Conservation (phyloP, 2,329 filamentous ascomycete species). For the Thyridium curvatum region DNA sequence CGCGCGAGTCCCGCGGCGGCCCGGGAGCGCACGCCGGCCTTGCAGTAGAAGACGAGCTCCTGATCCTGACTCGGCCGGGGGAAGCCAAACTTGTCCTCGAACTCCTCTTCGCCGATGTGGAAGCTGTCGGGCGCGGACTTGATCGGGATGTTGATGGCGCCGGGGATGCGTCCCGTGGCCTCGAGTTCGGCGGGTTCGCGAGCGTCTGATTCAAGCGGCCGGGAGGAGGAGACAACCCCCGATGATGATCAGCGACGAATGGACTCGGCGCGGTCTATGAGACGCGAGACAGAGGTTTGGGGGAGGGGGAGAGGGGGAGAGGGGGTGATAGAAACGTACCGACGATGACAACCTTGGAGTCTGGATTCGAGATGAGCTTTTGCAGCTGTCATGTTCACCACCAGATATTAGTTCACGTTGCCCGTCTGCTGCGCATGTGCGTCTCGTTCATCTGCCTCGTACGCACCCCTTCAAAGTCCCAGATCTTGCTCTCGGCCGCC, state of each 20-base stretch:
- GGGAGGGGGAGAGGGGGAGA: not conserved
- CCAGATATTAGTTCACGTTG: not conserved
- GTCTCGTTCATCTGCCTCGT: not conserved
- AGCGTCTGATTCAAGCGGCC: too few relatives aligned
- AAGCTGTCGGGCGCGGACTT: conserved; percentile 71
- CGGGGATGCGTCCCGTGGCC: conserved; percentile 67
- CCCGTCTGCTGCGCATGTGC: not conserved
- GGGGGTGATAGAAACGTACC: conserved; percentile 25
- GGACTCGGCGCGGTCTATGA: too few relatives aligned
- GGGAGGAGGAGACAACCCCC: too few relatives aligned
- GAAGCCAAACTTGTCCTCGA: conserved; percentile 77
- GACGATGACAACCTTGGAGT: conserved; percentile 34
- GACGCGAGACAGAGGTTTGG: too few relatives aligned
- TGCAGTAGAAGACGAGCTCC: conserved; percentile 83
- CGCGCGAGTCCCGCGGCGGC: conserved; percentile 72
- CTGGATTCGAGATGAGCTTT: conserved; percentile 22
- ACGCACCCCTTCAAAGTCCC: conserved; percentile 38
- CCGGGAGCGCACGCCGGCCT: conserved; percentile 76
- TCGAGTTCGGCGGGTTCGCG: conserved; percentile 66
- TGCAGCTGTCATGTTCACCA: too few relatives aligned
- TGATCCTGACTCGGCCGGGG: conserved; percentile 51
- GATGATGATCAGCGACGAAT: too few relatives aligned
- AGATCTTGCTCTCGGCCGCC: conserved; percentile 29
- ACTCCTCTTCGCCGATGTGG: conserved; percentile 70
- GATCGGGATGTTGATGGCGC: conserved; percentile 77